A percentile compares a stretch with the other conserved stretches of the same genome.
Conservation (phyloP, 2,329 filamentous ascomycete species). For the Exophiala alcalophila region DNA sequence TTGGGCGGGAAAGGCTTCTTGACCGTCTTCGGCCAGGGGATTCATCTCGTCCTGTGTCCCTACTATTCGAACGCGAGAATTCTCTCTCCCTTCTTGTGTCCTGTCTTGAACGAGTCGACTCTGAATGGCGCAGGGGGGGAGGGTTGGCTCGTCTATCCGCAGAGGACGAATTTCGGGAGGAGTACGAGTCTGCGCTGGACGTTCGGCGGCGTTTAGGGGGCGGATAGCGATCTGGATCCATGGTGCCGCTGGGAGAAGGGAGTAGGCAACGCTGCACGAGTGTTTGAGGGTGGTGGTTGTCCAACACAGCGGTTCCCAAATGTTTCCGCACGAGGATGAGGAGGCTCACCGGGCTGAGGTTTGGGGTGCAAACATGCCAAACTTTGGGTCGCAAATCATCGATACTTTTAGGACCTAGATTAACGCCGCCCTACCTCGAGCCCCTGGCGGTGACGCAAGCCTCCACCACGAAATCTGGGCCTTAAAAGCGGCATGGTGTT, state of each 20-base stretch:
- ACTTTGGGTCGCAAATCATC: background rate
- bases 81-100: constrained; percentile 12
- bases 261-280: background rate
- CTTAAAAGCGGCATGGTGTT: no score
- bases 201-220: constrained; percentile 26
- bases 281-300: background rate
- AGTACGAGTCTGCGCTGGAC: constrained; percentile 21
- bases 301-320: no score
- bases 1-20: background rate
- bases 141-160: constrained; percentile 8
- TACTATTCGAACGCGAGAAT: constrained; percentile 23
- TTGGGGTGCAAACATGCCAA: constrained; percentile 1
- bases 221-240: constrained; percentile 19
- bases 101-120: constrained; percentile 13
- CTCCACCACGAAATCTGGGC: no score
- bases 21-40: constrained; percentile 11
- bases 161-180: constrained; percentile 15
- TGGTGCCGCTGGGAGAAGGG: background rate
- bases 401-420: no score
- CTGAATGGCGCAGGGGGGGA: constrained; percentile 8
- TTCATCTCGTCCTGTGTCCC: constrained; percentile 6
- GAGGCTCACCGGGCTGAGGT: no score
- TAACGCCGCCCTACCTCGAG: no score
- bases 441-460: no score
- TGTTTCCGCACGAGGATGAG: no score